Evolutionary conservation across 306 rosid species (phyloP), one percentile per base, ranked within the genome.

Genomic region (Cucurbita pepo): DNA sequence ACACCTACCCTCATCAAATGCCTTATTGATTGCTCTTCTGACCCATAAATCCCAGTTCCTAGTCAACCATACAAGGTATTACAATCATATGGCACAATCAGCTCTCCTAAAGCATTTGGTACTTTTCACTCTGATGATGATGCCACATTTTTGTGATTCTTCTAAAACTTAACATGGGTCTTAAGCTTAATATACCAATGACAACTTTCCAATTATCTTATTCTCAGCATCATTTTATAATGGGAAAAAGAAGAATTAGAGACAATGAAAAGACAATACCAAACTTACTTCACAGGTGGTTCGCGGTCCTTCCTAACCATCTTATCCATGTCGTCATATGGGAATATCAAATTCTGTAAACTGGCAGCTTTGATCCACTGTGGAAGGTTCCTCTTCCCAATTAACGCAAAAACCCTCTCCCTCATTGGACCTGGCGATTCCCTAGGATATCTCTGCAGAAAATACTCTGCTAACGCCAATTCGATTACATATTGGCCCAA

Each of bases 341-440:
- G 92, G 74, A 94, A 89, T 36, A 94, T 75, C 95, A 94, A 78
- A 76, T 91, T 91, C 82, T 94, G 99, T 87, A 94, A 88, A 81
- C 97, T 91, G 45, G 99, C 99, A 0, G 92, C 97, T 81, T 89
- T 85, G 64, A 91, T 87, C 97, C 99, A 89, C 82, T 53, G 62
- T 5, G 97, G 96, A 82, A 94, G 79, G 77, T 62, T 80, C 77
- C 86, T 80, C 88, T 94, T 94, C 77, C 99, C 99, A 62, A 88
- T 94, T 75, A 91, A 79, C 38, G 71, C 97, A 67, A 72, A 91
- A 73, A 94, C 96, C 70, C 99, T 89, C 84, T 94, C 99, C 81
- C 99, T 88, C 97, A 94, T 91, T 0, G 99, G 99, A 75, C 95
- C 97, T 1, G 99, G 99, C 7, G 95, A 82, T 79, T 94, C 99